Conservation (phyloP, 208 protist genomes). For the Wallacemonas collosoma region DNA sequence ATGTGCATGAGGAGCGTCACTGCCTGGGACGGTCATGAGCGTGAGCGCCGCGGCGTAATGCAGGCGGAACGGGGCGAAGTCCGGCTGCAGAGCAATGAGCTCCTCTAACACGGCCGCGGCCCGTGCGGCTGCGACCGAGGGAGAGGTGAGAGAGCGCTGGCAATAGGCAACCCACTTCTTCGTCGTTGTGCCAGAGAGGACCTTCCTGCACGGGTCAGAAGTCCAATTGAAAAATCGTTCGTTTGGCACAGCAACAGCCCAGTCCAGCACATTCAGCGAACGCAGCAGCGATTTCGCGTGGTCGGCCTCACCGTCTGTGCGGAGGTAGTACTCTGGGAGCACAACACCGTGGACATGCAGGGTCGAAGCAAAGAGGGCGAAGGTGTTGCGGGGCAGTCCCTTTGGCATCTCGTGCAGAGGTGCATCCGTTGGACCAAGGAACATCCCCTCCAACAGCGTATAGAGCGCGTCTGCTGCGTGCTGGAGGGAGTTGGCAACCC, state of each 20-base stretch:
- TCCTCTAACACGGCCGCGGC: conserved; percentile 73
- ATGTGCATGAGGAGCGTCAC: not conserved
- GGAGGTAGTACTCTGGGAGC: conserved; percentile 73
- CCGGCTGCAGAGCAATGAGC: conserved; percentile 72
- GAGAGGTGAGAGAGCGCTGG: conserved; percentile 43
- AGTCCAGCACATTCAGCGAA: conserved; percentile 50
- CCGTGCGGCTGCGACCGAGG: conserved; percentile 27
- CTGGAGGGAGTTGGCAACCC: conserved; percentile 13
- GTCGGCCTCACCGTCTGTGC: conserved; percentile 31
- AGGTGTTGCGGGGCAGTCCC: conserved; percentile 33
- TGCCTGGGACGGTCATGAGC: conserved; percentile 5
- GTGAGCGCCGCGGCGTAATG: conserved; percentile 60
- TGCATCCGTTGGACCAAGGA: conserved; percentile 25
- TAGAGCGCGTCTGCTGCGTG: conserved; percentile 37
- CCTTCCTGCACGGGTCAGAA: conserved; percentile 23
- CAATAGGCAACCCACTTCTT: conserved; percentile 55
- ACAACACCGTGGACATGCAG: conserved; percentile 42
- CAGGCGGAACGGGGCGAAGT: conserved; percentile 63
- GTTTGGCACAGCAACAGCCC: conserved; percentile 26
- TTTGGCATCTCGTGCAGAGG: conserved; percentile 28
- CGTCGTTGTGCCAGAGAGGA: conserved; percentile 9
- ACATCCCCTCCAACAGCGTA: conserved; percentile 34
- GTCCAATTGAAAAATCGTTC: conserved; percentile 57
- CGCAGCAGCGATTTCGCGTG: conserved; percentile 57
- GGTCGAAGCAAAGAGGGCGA: conserved; percentile 28